A percentile compares a stretch with the other conserved stretches of the same genome.
Evolutionary conservation across 2,329 filamentous ascomycete species (phyloP).

Genomic region (Pseudogymnoascus sp.): DNA sequence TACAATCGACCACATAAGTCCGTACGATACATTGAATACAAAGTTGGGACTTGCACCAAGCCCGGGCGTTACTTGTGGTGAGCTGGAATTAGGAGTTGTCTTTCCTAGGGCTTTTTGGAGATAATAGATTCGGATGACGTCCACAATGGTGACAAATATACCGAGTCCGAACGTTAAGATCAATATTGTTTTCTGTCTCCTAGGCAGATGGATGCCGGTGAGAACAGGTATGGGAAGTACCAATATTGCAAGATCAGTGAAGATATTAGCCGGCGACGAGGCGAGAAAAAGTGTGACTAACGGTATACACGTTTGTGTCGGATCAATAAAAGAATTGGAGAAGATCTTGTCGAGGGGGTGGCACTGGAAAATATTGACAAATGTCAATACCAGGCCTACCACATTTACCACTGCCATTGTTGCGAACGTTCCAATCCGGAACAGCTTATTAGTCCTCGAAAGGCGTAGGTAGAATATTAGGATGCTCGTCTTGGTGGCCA

Average conservation of each 20-base stretch:
- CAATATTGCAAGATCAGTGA: constrained; percentile 78
- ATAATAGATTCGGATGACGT: constrained; percentile 81
- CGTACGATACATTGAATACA: constrained; percentile 66
- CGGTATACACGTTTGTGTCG: constrained; percentile 11
- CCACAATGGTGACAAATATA: constrained; percentile 75
- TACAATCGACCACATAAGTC: constrained; percentile 85
- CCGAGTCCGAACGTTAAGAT: constrained; percentile 78
- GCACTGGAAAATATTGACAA: constrained; percentile 82
- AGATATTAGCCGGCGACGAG: constrained; percentile 79
- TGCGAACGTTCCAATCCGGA: constrained; percentile 68
- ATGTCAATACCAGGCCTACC: constrained; percentile 66
- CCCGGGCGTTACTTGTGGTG: not conserved
- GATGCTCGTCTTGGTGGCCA: constrained; percentile 83
- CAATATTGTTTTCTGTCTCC: constrained; percentile 76
- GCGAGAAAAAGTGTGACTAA: constrained; percentile 57
- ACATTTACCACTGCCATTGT: constrained; percentile 69
- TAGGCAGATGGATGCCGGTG: constrained; percentile 71
- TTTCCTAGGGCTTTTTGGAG: constrained; percentile 47
- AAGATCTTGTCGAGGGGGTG: constrained; percentile 61
- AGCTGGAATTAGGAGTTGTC: not conserved
- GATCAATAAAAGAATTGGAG: constrained; percentile 24
- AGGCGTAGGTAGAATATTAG: constrained; percentile 78
- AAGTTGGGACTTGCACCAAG: constrained; percentile 33
- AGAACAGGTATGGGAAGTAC: constrained; percentile 79
- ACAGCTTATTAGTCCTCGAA: constrained; percentile 62